Conservation (phyloP, 257 asterid species). For the Scutellaria baicalensis region DNA sequence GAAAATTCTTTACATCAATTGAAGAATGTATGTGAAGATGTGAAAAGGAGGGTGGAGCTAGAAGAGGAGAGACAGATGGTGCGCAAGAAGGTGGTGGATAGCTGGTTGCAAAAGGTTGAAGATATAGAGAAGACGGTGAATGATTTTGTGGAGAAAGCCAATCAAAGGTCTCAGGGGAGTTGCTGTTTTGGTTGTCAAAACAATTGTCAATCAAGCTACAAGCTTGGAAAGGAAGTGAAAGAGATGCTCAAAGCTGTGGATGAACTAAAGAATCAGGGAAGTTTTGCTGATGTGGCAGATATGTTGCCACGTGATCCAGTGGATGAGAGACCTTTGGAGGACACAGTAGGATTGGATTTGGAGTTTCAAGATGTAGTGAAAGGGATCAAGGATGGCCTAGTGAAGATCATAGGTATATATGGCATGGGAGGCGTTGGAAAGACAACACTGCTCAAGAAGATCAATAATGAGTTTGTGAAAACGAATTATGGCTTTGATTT, state of each 20-base stretch:
- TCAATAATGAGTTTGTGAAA: conserved; percentile 12
- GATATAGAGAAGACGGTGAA: not conserved
- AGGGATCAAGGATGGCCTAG: conserved; percentile 7
- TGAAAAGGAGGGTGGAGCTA: conserved; percentile 11
- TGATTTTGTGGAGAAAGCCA: conserved; percentile 3
- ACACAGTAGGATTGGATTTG: conserved; percentile 10
- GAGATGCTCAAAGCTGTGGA: not conserved
- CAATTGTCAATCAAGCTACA: conserved; percentile 10
- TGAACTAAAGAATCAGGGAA: conserved; percentile 2
- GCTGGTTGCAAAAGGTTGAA: conserved; percentile 13
- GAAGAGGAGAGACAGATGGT: conserved; percentile 21
- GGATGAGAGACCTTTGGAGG: conserved; percentile 21
- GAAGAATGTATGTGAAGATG: conserved; percentile 14
- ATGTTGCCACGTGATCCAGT: conserved; percentile 17
- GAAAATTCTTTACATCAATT: conserved; percentile 1
- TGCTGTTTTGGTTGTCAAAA: conserved; percentile 8
- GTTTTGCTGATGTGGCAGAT: conserved; percentile 13
- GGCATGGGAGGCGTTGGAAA: conserved; percentile 28
- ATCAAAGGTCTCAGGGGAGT: not conserved
- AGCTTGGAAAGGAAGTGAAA: conserved; percentile 10
- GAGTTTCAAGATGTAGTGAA: conserved; percentile 7
- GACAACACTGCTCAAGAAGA: conserved; percentile 19
- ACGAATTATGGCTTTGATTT: conserved; percentile 10
- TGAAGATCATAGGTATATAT: conserved; percentile 13
- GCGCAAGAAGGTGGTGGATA: conserved; percentile 9